phyloP scores from a whole-genome alignment of 306 rosid genomes.

The Dalbergia cochinchinensis region DNA sequence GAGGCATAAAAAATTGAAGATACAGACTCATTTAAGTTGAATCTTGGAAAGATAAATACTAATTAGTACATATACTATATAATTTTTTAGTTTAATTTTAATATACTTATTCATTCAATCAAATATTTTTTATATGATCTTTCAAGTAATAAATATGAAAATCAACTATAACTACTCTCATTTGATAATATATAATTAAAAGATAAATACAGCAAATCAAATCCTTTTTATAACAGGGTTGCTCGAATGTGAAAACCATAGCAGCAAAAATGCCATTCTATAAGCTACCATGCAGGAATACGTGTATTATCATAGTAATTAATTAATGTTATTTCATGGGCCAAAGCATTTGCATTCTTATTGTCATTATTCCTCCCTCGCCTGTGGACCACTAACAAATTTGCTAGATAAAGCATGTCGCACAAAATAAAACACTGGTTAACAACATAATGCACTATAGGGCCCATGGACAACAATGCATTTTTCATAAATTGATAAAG shows the following conservation, averaged over 20 bases:
- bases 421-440: conserved; percentile 33
- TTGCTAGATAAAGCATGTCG: conserved; percentile 34
- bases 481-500: conserved; percentile 36
- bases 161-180: too few species aligned
- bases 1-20: too few species aligned
- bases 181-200: too few species aligned
- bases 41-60: background rate
- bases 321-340: conserved; percentile 7
- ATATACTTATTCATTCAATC: too few species aligned
- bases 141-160: too few species aligned
- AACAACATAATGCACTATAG: conserved; percentile 38
- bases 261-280: conserved; percentile 1
- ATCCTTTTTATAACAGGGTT: too few species aligned
- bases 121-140: too few species aligned
- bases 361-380: too few species aligned
- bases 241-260: background rate
- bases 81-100: background rate
- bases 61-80: background rate
- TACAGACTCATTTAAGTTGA: background rate
- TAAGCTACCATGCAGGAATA: conserved; percentile 12
- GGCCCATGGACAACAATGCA: conserved; percentile 40
- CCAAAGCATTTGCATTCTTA: conserved; percentile 35
- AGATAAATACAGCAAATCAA: too few species aligned
- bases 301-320: background rate
- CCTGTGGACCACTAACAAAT: conserved; percentile 27